Evolutionary conservation across 257 asterid genomes (phyloP).

Genomic region (Agastache rugosa): DNA sequence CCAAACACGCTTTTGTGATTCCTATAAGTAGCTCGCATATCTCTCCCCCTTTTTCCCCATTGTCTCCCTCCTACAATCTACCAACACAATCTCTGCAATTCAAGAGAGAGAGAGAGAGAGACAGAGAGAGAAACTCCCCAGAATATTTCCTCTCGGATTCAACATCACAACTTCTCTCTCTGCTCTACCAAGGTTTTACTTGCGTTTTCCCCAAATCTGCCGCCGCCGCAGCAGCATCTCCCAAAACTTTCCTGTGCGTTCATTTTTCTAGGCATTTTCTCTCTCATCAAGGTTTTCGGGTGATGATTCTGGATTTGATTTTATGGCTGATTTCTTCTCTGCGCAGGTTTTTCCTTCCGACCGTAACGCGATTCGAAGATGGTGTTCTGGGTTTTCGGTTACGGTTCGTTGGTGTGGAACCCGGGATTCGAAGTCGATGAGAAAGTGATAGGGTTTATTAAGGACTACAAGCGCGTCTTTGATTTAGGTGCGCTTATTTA

Average conservation of each 20-base stretch:
- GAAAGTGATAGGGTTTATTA: conserved; percentile 78
- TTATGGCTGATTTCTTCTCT: not conserved
- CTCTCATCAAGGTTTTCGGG: not conserved
- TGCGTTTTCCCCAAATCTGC: conserved; percentile 1
- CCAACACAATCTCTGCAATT: conserved; percentile 23
- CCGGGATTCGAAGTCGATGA: conserved; percentile 92
- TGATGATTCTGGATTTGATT: conserved; percentile 7
- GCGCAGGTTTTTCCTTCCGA: conserved; percentile 28
- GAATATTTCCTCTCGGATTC: not conserved
- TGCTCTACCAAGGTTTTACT: conserved; percentile 30
- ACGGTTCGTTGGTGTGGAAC: conserved; percentile 96
- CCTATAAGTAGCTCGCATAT: conserved; percentile 32
- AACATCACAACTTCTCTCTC: conserved; percentile 31
- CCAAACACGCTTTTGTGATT: conserved; percentile 16
- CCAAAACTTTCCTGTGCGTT: conserved; percentile 21
- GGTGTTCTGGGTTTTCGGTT: conserved; percentile 93
- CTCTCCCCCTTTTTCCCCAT: not conserved
- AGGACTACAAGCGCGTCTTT: conserved; percentile 84
- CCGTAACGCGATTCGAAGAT: conserved; percentile 39
- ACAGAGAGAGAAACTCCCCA: not conserved
- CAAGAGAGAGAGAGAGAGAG: conserved; percentile 17
- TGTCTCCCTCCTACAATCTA: conserved; percentile 26
- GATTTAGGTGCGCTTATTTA: conserved; percentile 85
- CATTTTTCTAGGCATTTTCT: not conserved
- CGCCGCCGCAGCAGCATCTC: conserved; percentile 32